These are phyloP conservation scores for Sporisorium exsertum DNA, from an alignment of 1,284 basidiomycete genomes.

Conservation along the genomic window DNA sequence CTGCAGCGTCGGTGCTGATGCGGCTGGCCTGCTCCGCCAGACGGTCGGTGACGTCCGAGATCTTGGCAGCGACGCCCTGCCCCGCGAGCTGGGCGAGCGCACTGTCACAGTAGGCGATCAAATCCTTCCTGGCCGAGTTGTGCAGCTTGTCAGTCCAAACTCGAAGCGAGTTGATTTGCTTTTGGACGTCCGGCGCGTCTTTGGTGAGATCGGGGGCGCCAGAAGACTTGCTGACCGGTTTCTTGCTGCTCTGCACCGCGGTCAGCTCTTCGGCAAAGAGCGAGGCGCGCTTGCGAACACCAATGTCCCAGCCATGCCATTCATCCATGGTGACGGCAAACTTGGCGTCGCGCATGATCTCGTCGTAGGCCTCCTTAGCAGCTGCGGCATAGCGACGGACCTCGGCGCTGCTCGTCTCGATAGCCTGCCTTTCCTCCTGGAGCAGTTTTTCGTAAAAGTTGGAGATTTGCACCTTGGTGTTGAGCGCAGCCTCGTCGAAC, in stretches of 20 bases:
- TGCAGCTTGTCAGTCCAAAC: constrained; percentile 43
- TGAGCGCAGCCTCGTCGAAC: constrained; percentile 40
- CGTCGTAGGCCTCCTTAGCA: constrained; percentile 53
- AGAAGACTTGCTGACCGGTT: constrained; percentile 24
- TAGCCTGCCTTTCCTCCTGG: constrained; percentile 43
- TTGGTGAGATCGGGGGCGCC: constrained; percentile 42
- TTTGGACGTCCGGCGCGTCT: constrained; percentile 48
- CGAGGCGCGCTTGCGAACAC: constrained; percentile 48
- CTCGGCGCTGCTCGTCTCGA: constrained; percentile 53
- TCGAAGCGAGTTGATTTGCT: constrained; percentile 38
- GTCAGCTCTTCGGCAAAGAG: constrained; percentile 49
- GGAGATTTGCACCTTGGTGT: constrained; percentile 49
- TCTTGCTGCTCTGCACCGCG: constrained; percentile 41
- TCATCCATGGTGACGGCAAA: constrained; percentile 63
- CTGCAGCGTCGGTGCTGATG: constrained; percentile 51
- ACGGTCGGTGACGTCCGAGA: constrained; percentile 47
- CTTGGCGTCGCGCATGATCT: constrained; percentile 59
- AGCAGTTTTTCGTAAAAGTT: constrained; percentile 44
- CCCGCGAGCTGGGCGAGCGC: constrained; percentile 49
- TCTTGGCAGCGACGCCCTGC: constrained; percentile 39
- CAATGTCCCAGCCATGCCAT: constrained; percentile 63
- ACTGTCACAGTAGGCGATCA: constrained; percentile 40
- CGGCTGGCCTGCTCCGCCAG: constrained; percentile 45
- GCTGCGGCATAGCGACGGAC: constrained; percentile 52
- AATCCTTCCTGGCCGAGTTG: constrained; percentile 47